phyloP scores from a whole-genome alignment of 495 filamentous ascomycete genomes.

The Xylaria longipes region DNA sequence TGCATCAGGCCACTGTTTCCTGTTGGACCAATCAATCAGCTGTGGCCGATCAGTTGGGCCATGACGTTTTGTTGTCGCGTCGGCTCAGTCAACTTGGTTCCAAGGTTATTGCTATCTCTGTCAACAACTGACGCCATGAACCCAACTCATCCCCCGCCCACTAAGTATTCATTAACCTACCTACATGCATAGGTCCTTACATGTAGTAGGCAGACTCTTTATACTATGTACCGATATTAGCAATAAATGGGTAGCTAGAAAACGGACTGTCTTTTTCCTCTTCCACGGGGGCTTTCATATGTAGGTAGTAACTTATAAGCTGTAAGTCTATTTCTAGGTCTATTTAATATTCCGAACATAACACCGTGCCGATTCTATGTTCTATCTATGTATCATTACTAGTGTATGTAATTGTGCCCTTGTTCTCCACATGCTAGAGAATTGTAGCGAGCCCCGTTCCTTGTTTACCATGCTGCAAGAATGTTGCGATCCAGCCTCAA shows the following conservation, averaged over 20 bases:
- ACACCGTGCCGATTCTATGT: not conserved
- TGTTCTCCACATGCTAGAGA: not conserved
- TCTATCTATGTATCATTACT: not conserved
- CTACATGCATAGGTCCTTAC: not conserved
- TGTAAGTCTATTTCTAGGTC: not conserved
- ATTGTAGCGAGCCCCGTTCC: not conserved
- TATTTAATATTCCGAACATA: not conserved
- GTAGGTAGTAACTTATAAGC: not conserved
- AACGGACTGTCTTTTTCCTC: not conserved
- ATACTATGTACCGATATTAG: not conserved
- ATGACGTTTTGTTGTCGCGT: conserved; percentile 13
- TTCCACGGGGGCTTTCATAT: not conserved
- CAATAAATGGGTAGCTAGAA: not conserved
- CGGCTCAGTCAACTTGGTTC: not conserved
- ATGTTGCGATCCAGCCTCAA: conserved; percentile 12
- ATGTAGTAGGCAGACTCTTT: not conserved
- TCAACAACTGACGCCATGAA: not conserved
- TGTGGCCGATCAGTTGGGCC: not conserved
- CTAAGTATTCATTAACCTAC: too few relatives aligned
- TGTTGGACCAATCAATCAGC: conserved; percentile 7
- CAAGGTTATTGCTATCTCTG: not conserved
- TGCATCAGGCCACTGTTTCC: conserved; percentile 1
- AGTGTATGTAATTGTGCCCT: not conserved
- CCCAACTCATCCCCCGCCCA: not conserved
- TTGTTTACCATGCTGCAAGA: not conserved